These are phyloP conservation scores for Colletotrichum sp. DNA, from an alignment of 2,329 filamentous ascomycete species.

Conservation along the genomic window DNA sequence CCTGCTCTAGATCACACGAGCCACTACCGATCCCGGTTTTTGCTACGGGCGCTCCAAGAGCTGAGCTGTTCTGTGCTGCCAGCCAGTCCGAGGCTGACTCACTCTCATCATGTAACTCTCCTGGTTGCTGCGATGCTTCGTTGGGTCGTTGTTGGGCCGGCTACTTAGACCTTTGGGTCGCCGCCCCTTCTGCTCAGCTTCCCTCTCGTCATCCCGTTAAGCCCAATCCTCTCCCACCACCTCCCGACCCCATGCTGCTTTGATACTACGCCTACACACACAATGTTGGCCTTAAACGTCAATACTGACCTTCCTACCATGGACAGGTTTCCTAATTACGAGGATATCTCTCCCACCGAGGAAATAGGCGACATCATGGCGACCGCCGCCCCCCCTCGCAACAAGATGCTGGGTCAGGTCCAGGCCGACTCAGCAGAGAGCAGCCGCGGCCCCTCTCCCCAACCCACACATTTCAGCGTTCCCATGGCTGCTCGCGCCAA, in stretches of 20 bases:
- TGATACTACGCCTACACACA: constrained; percentile 21
- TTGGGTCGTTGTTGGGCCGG: background rate
- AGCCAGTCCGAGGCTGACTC: constrained; percentile 14
- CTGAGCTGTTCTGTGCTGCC: constrained; percentile 5
- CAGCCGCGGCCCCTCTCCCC: constrained; percentile 78
- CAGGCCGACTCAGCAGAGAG: constrained; percentile 43
- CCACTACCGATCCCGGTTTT: constrained; percentile 1
- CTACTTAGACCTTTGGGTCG: constrained; percentile 14
- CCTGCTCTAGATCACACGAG: constrained; percentile 1
- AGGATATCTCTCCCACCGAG: constrained; percentile 37
- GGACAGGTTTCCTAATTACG: constrained; percentile 52
- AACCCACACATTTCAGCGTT: constrained; percentile 84
- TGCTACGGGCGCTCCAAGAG: constrained; percentile 4
- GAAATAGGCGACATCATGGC: constrained; percentile 34
- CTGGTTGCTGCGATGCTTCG: constrained; percentile 16
- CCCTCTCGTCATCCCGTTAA: background rate
- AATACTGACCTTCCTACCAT: constrained; percentile 44
- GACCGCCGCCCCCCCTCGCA: constrained; percentile 35
- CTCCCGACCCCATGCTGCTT: background rate
- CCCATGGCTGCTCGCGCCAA: constrained; percentile 59
- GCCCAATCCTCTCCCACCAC: background rate
- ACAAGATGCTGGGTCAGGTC: constrained; percentile 47
- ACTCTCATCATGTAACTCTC: constrained; percentile 19
- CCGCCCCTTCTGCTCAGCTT: background rate
- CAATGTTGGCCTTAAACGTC: constrained; percentile 40